A percentile compares a stretch with the other conserved stretches of the same genome.
Conservation (phyloP, 345 rosid genomes). For the Clausena lansium region DNA sequence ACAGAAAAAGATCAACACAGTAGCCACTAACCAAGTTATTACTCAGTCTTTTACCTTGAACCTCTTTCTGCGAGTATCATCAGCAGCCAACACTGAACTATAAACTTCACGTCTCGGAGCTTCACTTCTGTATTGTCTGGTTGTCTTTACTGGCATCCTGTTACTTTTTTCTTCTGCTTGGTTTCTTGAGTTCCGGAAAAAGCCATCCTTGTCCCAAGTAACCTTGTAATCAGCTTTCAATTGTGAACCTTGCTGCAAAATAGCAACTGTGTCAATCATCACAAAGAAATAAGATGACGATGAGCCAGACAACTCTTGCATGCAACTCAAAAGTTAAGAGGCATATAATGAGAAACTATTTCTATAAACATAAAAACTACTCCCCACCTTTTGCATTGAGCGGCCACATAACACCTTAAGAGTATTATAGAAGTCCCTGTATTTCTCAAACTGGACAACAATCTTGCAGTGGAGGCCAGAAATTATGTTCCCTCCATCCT, state of each 20-base stretch:
- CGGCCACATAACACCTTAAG: conserved; percentile 79
- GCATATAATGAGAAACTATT: background rate
- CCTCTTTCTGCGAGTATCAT: conserved; percentile 67
- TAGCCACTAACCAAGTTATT: background rate
- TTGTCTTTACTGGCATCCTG: conserved; percentile 28
- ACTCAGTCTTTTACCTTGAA: conserved; percentile 58
- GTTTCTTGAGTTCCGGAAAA: conserved; percentile 57
- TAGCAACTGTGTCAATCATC: conserved; percentile 5
- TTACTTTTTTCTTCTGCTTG: conserved; percentile 37
- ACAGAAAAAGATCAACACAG: background rate
- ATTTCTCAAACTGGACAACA: conserved; percentile 84
- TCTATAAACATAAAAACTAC: background rate
- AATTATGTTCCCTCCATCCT: conserved; percentile 46
- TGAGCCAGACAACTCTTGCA: background rate
- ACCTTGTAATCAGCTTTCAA: conserved; percentile 80
- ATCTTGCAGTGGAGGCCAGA: conserved; percentile 90
- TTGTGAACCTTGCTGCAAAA: conserved; percentile 77
- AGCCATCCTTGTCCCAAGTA: conserved; percentile 75
- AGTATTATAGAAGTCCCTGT: conserved; percentile 63
- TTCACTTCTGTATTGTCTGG: conserved; percentile 39
- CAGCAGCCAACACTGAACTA: conserved; percentile 34
- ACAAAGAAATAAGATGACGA: conserved; percentile 3
- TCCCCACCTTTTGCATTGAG: conserved; percentile 74
- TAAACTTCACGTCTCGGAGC: conserved; percentile 34
- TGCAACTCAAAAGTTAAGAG: conserved; percentile 4